Evolutionary conservation across 371 early-diverging fungal species (phyloP).

Genomic region (Apophysomyces variabilis): DNA sequence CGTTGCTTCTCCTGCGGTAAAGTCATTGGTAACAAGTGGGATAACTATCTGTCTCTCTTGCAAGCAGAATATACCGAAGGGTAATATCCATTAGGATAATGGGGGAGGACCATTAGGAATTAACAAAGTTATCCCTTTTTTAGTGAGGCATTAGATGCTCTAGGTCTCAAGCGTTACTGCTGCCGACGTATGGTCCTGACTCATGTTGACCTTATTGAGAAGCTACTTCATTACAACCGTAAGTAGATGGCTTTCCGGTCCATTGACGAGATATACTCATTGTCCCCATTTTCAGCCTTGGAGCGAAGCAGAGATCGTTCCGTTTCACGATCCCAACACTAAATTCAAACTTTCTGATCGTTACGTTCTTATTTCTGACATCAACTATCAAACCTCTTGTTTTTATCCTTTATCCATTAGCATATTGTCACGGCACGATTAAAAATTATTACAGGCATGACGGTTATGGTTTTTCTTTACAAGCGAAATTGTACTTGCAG

Average conservation of each 20-base stretch:
- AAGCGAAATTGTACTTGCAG: too few relatives aligned
- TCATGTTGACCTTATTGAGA: constrained; percentile 99
- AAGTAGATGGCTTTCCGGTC: constrained; percentile 35
- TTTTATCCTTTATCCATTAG: too few relatives aligned
- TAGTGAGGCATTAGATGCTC: constrained; percentile 90
- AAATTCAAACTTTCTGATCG: too few relatives aligned
- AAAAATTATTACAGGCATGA: too few relatives aligned
- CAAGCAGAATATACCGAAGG: constrained; percentile 80
- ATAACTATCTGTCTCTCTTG: constrained; percentile 86
- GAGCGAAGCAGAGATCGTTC: constrained; percentile 24
- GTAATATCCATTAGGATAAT: constrained; percentile 45
- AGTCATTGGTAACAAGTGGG: constrained; percentile 99
- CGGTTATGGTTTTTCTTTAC: too few relatives aligned
- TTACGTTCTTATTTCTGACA: too few relatives aligned
- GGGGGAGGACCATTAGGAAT: background rate
- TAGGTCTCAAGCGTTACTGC: constrained; percentile 98
- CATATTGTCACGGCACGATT: too few relatives aligned
- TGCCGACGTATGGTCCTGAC: constrained; percentile 99
- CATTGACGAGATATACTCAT: background rate
- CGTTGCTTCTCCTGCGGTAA: constrained; percentile 98
- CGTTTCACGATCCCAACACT: too few relatives aligned
- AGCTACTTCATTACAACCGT: constrained; percentile 95
- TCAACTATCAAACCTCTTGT: too few relatives aligned
- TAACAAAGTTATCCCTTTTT: constrained; percentile 10
- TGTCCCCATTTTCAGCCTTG: constrained; percentile 16